phyloP scores from a whole-genome alignment of 441 rosid species.

The Mallotus japonicus region DNA sequence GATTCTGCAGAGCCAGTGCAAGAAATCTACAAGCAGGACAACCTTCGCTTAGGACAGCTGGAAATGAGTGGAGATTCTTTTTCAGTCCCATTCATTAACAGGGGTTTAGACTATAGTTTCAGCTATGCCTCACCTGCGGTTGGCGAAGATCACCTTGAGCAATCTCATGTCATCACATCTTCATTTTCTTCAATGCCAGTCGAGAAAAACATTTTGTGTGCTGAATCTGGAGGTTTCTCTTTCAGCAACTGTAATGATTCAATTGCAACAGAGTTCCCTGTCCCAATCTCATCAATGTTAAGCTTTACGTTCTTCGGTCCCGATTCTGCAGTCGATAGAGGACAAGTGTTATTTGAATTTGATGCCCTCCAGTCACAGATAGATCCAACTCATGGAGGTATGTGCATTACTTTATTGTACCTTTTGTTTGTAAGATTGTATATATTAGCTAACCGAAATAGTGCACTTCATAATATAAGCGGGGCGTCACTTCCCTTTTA shows the following conservation, averaged over 20 bases:
- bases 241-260: constrained; percentile 49
- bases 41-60: constrained; percentile 32
- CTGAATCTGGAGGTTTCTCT: constrained; percentile 52
- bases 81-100: constrained; percentile 33
- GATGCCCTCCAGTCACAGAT: constrained; percentile 19
- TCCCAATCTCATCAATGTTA: constrained; percentile 58
- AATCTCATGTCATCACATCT: constrained; percentile 40
- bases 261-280: constrained; percentile 30
- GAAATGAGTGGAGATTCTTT: constrained; percentile 46
- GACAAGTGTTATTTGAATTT: constrained; percentile 14
- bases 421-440: neutral
- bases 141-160: constrained; percentile 27
- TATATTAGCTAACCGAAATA: neutral
- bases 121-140: constrained; percentile 31
- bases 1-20: constrained; percentile 35
- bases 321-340: constrained; percentile 28
- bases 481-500: neutral
- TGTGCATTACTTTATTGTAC: neutral
- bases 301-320: constrained; percentile 70
- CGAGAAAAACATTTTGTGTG: constrained; percentile 26
- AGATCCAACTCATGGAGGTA: constrained; percentile 45
- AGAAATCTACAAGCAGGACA: constrained; percentile 36
- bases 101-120: constrained; percentile 65
- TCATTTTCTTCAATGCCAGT: constrained; percentile 56
- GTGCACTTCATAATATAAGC: neutral